phyloP scores from a whole-genome alignment of 148 eudicot species.

The Arctostaphylos glauca region DNA sequence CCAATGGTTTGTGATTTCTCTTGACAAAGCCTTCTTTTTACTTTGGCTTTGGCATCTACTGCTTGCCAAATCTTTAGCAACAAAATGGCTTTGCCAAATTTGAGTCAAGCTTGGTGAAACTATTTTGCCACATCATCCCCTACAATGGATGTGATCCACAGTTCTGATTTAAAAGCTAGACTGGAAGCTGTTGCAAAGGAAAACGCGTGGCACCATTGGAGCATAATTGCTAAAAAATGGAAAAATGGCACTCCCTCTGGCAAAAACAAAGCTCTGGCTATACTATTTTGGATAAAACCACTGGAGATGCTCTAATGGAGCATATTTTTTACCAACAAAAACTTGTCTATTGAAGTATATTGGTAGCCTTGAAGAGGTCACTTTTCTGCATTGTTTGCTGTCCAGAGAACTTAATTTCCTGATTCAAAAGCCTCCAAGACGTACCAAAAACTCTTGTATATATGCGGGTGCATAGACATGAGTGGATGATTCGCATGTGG shows the following conservation, averaged over 20 bases:
- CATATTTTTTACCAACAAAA: neutral
- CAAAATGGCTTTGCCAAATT: neutral
- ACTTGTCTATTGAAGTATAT: neutral
- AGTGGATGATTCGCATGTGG: neutral
- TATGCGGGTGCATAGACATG: neutral
- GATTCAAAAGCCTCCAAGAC: neutral
- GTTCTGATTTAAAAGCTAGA: neutral
- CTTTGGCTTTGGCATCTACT: too few relatives aligned
- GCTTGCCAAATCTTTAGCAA: neutral
- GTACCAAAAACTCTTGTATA: neutral
- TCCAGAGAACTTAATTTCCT: neutral
- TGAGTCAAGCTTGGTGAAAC: neutral
- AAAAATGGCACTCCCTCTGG: neutral
- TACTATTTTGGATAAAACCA: neutral
- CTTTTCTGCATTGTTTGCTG: too few relatives aligned
- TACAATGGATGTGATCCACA: neutral
- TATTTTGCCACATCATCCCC: neutral
- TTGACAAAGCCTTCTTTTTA: neutral
- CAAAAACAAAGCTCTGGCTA: neutral
- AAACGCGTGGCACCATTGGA: neutral
- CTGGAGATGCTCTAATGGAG: neutral
- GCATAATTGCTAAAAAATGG: neutral
- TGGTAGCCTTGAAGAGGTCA: neutral
- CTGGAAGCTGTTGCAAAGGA: neutral
- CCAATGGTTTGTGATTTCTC: neutral